These are phyloP conservation scores for Pleurotus eryngii DNA, from an alignment of 768 basidiomycete genomes.

Conservation along the genomic window DNA sequence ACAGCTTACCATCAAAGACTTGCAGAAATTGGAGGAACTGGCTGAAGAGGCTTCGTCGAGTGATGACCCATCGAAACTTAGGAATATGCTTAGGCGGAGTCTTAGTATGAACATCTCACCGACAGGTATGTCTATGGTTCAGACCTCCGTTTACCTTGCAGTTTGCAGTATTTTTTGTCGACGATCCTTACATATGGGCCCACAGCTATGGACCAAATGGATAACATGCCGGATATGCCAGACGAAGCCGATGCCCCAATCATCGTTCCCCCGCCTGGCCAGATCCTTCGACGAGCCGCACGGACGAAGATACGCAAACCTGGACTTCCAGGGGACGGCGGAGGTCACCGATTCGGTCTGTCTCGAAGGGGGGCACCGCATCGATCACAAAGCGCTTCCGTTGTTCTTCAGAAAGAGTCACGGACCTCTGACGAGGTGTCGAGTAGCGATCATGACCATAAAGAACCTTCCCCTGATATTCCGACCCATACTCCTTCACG, in stretches of 20 bases:
- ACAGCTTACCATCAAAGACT: conserved; percentile 87
- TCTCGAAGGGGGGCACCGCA: conserved; percentile 31
- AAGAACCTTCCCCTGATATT: conserved; percentile 24
- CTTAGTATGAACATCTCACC: conserved; percentile 85
- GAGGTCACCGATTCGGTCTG: conserved; percentile 77
- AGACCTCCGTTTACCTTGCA: background rate
- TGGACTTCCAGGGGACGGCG: conserved; percentile 69
- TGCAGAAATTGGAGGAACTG: conserved; percentile 91
- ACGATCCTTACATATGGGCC: too few species aligned
- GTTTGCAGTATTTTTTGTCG: background rate
- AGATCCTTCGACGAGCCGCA: conserved; percentile 86
- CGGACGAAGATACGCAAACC: conserved; percentile 95
- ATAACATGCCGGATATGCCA: conserved; percentile 60
- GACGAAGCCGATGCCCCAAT: conserved; percentile 91
- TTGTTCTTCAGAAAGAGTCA: conserved; percentile 33
- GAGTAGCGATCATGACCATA: conserved; percentile 63
- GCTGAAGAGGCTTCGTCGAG: conserved; percentile 86
- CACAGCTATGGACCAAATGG: conserved; percentile 64
- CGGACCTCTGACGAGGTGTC: conserved; percentile 72
- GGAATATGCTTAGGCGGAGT: conserved; percentile 78
- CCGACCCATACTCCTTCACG: conserved; percentile 28
- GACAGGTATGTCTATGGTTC: conserved; percentile 61
- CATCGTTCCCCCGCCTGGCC: conserved; percentile 83
- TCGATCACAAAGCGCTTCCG: conserved; percentile 14
- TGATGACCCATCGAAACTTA: conserved; percentile 78